Conservation (phyloP, 805 yeast genomes). For the Metschnikowia sp. region DNA sequence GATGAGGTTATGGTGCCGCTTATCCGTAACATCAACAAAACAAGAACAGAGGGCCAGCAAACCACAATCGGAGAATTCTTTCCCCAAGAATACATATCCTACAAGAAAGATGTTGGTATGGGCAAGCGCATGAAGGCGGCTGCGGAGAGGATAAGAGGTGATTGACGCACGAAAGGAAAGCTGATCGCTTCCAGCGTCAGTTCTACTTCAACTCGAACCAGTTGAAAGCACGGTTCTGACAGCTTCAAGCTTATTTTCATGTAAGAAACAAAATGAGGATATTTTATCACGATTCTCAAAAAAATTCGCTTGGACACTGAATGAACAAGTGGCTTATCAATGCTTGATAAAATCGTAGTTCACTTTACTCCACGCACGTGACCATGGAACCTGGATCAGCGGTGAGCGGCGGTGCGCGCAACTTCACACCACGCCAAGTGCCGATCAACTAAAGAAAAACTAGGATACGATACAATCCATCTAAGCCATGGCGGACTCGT, state of each 20-base stretch:
- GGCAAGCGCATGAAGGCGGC: slow-evolving; percentile 66
- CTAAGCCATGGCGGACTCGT: slow-evolving; percentile 41
- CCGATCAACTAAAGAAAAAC: too few species aligned
- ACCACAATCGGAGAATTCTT: slow-evolving; percentile 64
- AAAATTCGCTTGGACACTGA: too few species aligned
- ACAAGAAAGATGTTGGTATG: slow-evolving; percentile 43
- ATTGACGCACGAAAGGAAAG: not conserved
- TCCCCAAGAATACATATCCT: slow-evolving; percentile 52
- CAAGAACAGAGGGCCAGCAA: slow-evolving; percentile 53
- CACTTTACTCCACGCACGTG: too few species aligned
- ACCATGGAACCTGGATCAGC: too few species aligned
- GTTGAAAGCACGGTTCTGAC: not conserved
- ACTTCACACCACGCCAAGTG: too few species aligned
- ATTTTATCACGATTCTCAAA: too few species aligned
- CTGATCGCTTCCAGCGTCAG: not conserved
- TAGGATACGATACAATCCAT: too few species aligned
- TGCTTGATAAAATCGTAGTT: too few species aligned
- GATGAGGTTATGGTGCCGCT: slow-evolving; percentile 86
- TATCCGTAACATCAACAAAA: slow-evolving; percentile 70
- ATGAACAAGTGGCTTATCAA: too few species aligned
- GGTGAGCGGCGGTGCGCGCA: too few species aligned
- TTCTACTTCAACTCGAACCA: not conserved
- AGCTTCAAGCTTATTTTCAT: too few species aligned
- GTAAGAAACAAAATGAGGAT: too few species aligned
- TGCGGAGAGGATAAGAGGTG: slow-evolving; percentile 42